Conservation (phyloP, 306 rosid genomes). For the Quercus agrifolia region DNA sequence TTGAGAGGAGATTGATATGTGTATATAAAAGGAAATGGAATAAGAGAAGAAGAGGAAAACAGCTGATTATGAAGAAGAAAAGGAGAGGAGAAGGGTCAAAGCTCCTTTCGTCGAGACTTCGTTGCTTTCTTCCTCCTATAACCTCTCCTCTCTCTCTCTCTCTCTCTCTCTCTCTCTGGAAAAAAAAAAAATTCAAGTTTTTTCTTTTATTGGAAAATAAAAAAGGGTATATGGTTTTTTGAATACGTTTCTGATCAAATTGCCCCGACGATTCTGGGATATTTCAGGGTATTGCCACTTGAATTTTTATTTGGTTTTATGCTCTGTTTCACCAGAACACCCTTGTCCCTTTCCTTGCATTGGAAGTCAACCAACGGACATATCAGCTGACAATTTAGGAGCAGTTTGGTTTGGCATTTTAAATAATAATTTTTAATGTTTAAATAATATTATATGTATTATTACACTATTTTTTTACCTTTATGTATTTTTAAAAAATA, state of each 20-base stretch:
- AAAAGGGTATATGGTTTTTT: neutral
- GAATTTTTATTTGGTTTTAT: neutral
- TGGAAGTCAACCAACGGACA: too few species aligned
- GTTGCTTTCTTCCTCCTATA: neutral
- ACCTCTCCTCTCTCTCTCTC: neutral
- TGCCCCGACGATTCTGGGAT: neutral
- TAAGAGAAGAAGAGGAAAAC: constrained; percentile 19
- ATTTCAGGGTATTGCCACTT: neutral
- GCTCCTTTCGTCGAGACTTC: constrained; percentile 31
- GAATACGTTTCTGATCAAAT: neutral
- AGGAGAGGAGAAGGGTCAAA: neutral
- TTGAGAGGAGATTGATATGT: too few species aligned
- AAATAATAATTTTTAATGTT: accelerated
- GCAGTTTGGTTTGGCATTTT: too few species aligned
- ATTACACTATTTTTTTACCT: accelerated
- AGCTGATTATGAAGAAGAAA: neutral
- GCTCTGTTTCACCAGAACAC: too few species aligned
- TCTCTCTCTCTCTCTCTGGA: neutral
- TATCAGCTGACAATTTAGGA: too few species aligned
- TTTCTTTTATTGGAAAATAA: neutral
- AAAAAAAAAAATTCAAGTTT: neutral
- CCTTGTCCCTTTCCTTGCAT: too few species aligned
- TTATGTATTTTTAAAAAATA: too few species aligned
- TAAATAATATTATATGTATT: too few species aligned
- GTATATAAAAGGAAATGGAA: neutral